phyloP scores from a whole-genome alignment of 2,329 filamentous ascomycete genomes.

The Colletotrichum tamarilloi region DNA sequence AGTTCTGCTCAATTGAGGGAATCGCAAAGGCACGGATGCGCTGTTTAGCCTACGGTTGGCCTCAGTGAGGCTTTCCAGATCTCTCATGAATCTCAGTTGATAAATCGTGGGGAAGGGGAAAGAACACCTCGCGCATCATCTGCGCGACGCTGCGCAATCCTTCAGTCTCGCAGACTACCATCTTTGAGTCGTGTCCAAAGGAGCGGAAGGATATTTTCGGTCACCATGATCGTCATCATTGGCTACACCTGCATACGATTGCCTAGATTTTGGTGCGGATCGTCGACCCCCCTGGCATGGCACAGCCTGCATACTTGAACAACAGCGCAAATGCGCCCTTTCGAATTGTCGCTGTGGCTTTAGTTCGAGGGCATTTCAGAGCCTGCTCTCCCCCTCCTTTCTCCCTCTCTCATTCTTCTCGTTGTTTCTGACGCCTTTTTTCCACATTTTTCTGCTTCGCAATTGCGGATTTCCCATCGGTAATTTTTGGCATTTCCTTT shows the following conservation, averaged over 20 bases:
- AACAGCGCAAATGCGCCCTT: constrained; percentile 30
- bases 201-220: not conserved
- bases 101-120: not conserved
- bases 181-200: not conserved
- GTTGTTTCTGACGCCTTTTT: not conserved
- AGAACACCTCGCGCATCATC: not conserved
- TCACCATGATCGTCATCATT: constrained; percentile 7
- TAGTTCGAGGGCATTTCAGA: not conserved
- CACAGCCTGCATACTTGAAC: constrained; percentile 18
- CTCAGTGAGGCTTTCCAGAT: not conserved
- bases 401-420: not conserved
- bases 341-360: not conserved
- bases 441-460: not conserved
- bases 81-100: not conserved
- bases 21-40: constrained; percentile 23
- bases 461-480: not conserved
- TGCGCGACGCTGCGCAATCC: constrained; percentile 17
- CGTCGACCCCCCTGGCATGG: not conserved
- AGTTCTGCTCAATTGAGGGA: constrained; percentile 7
- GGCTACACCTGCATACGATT: not conserved
- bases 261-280: not conserved
- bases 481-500: not conserved
- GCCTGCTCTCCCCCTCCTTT: not conserved
- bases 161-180: not conserved
- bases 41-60: constrained; percentile 1